A percentile compares a stretch with the other conserved stretches of the same genome.
Conservation (phyloP, 108 stramenopile genomes). For the Nitzschia sp. region DNA sequence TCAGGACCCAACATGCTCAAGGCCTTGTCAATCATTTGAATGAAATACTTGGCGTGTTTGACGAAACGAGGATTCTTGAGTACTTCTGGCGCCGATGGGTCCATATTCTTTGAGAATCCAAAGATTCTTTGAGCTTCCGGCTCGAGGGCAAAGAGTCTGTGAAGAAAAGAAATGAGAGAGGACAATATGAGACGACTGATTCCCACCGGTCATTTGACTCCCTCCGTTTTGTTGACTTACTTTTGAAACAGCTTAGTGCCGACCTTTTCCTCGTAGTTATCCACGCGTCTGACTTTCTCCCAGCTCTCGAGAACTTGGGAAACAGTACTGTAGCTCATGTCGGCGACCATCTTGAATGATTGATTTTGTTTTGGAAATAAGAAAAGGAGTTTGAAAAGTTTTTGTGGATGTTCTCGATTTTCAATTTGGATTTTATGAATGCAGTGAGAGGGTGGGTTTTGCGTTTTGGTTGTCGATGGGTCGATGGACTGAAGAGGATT, state of each 20-base stretch:
- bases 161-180: neutral
- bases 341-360: constrained; percentile 25
- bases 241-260: constrained; percentile 36
- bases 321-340: constrained; percentile 36
- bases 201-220: neutral
- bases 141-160: constrained; percentile 25
- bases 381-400: no score
- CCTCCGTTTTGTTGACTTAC: constrained; percentile 13
- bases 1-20: constrained; percentile 37
- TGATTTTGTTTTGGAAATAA: neutral
- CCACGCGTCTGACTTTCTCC: constrained; percentile 22
- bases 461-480: no score
- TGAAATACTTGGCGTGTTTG: constrained; percentile 31
- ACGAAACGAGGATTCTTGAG: constrained; percentile 24
- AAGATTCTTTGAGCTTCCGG: constrained; percentile 31
- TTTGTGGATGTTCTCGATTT: no score
- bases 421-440: no score
- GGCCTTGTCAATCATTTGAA: constrained; percentile 40
- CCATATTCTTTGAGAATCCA: constrained; percentile 37
- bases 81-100: constrained; percentile 22
- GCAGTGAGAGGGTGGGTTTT: no score
- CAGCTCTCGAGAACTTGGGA: constrained; percentile 39
- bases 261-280: constrained; percentile 29
- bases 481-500: no score
- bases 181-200: neutral